A percentile compares a stretch with the other conserved stretches of the same genome.
Conservation (phyloP, 2,329 filamentous ascomycete species). For the Apiospora saccharicola region DNA sequence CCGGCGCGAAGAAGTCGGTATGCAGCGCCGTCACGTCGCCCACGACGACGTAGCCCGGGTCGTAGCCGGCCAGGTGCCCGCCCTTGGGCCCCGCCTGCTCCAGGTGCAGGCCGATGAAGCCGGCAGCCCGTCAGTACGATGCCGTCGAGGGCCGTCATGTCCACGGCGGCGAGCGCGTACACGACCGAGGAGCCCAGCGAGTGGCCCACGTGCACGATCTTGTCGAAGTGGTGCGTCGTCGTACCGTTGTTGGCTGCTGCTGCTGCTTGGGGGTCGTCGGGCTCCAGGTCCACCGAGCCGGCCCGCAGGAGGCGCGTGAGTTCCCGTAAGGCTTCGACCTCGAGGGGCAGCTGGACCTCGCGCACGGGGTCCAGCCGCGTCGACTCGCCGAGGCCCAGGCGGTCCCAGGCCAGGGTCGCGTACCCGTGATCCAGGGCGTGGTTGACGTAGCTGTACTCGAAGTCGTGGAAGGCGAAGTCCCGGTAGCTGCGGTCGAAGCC, state of each 20-base stretch:
- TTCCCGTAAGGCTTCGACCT: constrained; percentile 63
- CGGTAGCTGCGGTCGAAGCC: constrained; percentile 67
- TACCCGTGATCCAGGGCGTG: constrained; percentile 62
- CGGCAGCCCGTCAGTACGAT: no score
- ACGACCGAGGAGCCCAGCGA: no score
- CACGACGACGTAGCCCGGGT: constrained; percentile 59
- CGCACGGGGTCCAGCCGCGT: constrained; percentile 65
- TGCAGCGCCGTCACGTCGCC: constrained; percentile 57
- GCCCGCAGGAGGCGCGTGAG: constrained; percentile 61
- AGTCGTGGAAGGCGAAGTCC: constrained; percentile 63
- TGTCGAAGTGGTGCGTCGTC: no score
- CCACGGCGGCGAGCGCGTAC: no score
- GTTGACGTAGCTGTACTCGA: constrained; percentile 69
- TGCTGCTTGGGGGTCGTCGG: no score
- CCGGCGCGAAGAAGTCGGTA: constrained; percentile 59
- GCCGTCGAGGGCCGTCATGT: no score
- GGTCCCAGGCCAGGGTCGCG: constrained; percentile 68
- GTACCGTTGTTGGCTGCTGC: no score
- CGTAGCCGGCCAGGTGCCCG: no score
- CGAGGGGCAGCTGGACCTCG: constrained; percentile 64
- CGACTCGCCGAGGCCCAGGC: constrained; percentile 66
- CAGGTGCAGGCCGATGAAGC: no score
- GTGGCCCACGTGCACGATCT: no score
- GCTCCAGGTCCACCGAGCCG: no score
- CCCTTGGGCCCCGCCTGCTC: no score